Conservation (phyloP, 495 filamentous ascomycete species). For the Thozetella sp. region DNA sequence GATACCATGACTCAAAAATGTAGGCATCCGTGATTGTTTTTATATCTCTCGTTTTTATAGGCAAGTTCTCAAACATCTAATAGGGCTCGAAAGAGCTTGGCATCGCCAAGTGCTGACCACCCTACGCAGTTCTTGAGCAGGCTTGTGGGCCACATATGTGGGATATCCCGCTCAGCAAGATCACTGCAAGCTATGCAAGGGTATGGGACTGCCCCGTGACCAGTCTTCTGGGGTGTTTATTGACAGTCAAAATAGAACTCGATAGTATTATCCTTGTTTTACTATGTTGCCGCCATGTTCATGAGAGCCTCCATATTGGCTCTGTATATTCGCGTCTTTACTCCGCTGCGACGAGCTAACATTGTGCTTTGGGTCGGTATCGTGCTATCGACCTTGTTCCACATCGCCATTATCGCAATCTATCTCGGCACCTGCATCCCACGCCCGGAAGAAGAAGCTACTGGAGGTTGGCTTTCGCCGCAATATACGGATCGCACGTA, state of each 20-base stretch:
- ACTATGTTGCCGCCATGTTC: background rate
- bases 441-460: background rate
- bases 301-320: background rate
- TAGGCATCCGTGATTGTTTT: too few relatives aligned
- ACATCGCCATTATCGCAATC: background rate
- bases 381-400: background rate
- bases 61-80: too few relatives aligned
- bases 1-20: too few relatives aligned
- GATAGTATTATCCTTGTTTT: background rate
- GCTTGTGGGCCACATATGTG: background rate
- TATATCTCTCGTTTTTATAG: too few relatives aligned
- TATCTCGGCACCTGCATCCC: background rate
- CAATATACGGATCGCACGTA: background rate
- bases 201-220: background rate
- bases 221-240: too few relatives aligned
- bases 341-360: background rate
- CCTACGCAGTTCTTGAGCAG: background rate
- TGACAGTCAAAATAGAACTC: background rate
- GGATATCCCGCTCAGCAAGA: background rate
- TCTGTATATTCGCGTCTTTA: background rate
- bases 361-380: background rate
- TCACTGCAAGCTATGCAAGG: background rate
- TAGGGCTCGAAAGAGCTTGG: too few relatives aligned
- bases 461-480: background rate
- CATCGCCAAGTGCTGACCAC: background rate